Evolutionary conservation across 495 filamentous ascomycete species (phyloP), one percentile per base, ranked within the genome.

Genomic region (Aspergillus bridgeri): DNA sequence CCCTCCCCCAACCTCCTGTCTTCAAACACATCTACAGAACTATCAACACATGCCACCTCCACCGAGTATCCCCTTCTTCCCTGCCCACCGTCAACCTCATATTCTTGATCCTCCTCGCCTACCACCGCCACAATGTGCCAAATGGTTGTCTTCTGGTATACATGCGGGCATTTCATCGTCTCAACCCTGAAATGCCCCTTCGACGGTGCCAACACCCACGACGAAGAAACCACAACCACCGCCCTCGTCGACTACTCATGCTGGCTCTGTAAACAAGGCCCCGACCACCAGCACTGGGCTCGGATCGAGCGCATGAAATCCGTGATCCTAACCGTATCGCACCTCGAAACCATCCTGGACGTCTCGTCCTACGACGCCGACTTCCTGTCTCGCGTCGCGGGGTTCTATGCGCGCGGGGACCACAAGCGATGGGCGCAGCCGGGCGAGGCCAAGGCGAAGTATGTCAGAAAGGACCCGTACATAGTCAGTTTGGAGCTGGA

Each of bases 391-490:
- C 24, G 29, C 4, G 17, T 56, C 18, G 52, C 53, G 2, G 43
- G 42, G 2, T 60, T 60, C 21, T 60, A 52, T 13, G 47, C 53
- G 8, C 48, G 58, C 3, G 58, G 58, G 3, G 58, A 60, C 18
- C 53, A 56, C n/a, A 47, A 20, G 15, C 23, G 53, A 1, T 60
- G 53, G 53, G 7, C 1, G 1, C 58, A 60, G 25, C 58, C 58
- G 13, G 21, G 23, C 11, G n/a, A 38, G 1, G 2, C 25, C 15
- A 33, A 48, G 22, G 57, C 44, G 7, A 53, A 17, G 3, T 54
- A 54, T 19, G 3, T 29, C 5, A 1, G 20, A 3, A 19, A 49
- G 7, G 51, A 50, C 8, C 23, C 56, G 0, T 46, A 58, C 13
- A 6, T 51, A 9, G 5, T 20, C 6, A 23, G n/a, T 15, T 19